Percentiles rank a stretch among this genome's conserved stretches.
phyloP scores from a whole-genome alignment of 2,329 filamentous ascomycete genomes.

The Elsinoe fawcettii region DNA sequence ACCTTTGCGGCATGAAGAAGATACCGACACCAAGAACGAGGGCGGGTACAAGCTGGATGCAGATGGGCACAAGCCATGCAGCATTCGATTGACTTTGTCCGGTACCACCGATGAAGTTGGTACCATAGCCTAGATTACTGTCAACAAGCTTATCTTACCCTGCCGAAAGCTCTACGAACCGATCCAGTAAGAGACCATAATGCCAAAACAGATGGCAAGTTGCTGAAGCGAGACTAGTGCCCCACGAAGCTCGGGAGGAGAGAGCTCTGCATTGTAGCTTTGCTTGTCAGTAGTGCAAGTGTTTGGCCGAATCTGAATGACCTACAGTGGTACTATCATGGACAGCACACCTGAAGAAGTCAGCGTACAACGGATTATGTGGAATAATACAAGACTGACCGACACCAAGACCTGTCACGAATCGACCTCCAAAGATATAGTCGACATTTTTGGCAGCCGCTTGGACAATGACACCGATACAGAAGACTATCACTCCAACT shows the following conservation, averaged over 20 bases:
- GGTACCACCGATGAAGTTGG: constrained; percentile 26
- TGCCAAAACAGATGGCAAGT: constrained; percentile 52
- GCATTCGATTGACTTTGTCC: constrained; percentile 22
- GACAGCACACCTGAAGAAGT: constrained; percentile 51
- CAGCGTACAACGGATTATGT: constrained; percentile 44
- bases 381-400: not conserved
- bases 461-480: constrained; percentile 63
- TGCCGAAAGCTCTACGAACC: too few relatives aligned
- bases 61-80: constrained; percentile 67
- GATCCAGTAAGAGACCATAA: constrained; percentile 54
- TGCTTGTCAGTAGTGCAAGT: constrained; percentile 16
- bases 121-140: constrained; percentile 27
- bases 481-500: constrained; percentile 58
- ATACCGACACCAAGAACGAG: constrained; percentile 61
- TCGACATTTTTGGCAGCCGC: constrained; percentile 51
- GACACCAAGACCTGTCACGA: constrained; percentile 48
- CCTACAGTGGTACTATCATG: constrained; percentile 55
- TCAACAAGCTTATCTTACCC: too few relatives aligned
- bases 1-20: constrained; percentile 38
- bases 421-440: constrained; percentile 62
- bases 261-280: constrained; percentile 30
- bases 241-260: constrained; percentile 29
- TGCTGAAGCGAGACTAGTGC: constrained; percentile 49
- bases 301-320: too few relatives aligned
- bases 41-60: constrained; percentile 62